Conservation (phyloP, 306 rosid species). For the Cicer arietinum region DNA sequence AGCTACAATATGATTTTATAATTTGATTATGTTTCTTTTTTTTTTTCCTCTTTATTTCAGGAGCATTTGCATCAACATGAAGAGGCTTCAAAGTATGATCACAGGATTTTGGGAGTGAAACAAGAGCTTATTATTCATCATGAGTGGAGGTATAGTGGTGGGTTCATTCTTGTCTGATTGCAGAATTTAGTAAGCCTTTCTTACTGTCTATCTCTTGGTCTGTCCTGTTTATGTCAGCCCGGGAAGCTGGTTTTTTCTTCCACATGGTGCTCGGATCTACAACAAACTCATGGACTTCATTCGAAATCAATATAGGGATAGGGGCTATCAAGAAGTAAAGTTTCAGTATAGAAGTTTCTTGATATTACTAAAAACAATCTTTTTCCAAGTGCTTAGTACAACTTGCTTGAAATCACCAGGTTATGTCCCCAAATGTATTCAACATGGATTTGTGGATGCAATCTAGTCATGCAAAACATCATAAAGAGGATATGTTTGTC, state of each 20-base stretch:
- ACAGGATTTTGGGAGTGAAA: slow-evolving; percentile 83
- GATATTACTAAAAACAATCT: slow-evolving; percentile 9
- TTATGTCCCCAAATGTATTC: slow-evolving; percentile 87
- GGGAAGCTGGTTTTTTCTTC: slow-evolving; percentile 98
- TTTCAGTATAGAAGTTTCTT: slow-evolving; percentile 39
- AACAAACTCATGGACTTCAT: slow-evolving; percentile 81
- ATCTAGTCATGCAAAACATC: slow-evolving; percentile 87
- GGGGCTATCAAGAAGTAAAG: slow-evolving; percentile 90
- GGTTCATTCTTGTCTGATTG: slow-evolving; percentile 33
- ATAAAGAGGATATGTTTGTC: slow-evolving; percentile 87
- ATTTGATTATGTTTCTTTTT: neutral
- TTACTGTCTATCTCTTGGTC: slow-evolving; percentile 29
- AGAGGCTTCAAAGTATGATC: slow-evolving; percentile 96
- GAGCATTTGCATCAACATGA: slow-evolving; percentile 65
- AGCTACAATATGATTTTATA: too few species aligned
- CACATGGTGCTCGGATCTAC: slow-evolving; percentile 82
- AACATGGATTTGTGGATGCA: slow-evolving; percentile 95
- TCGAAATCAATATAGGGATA: slow-evolving; percentile 69
- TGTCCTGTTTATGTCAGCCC: slow-evolving; percentile 61
- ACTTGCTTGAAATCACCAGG: slow-evolving; percentile 58
- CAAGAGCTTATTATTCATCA: slow-evolving; percentile 93
- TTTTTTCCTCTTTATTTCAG: slow-evolving; percentile 49
- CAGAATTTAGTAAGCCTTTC: slow-evolving; percentile 26
- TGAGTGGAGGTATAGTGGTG: slow-evolving; percentile 71
- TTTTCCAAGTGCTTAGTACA: slow-evolving; percentile 22